phyloP scores from a whole-genome alignment of 192 early-diverging fungal genomes.

The Coemansia sp. region DNA sequence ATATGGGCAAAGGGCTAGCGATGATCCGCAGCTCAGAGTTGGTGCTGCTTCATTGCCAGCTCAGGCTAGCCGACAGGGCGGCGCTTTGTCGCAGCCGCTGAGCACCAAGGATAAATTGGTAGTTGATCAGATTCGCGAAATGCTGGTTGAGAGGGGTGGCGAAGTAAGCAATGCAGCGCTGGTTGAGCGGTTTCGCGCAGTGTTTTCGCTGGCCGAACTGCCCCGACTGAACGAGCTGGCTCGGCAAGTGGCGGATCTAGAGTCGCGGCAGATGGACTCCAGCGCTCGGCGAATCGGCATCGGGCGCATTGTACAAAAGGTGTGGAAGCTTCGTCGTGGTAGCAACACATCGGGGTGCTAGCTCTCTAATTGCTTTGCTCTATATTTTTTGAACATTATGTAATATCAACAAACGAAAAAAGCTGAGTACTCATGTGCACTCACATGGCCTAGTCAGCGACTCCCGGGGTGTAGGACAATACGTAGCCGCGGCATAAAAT shows the following conservation, averaged over 20 bases:
- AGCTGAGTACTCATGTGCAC: not conserved
- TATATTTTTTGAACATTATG: not conserved
- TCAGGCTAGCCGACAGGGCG: not conserved
- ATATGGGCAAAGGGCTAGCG: not conserved
- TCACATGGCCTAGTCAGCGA: not conserved
- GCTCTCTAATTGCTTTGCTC: not conserved
- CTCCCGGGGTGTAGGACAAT: not conserved
- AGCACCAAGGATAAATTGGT: constrained; percentile 12
- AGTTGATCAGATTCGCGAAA: constrained; percentile 14
- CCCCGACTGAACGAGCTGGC: constrained; percentile 32
- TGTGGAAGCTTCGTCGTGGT: constrained; percentile 33
- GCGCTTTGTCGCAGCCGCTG: not conserved
- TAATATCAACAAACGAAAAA: no score
- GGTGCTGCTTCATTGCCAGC: no score
- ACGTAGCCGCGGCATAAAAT: not conserved
- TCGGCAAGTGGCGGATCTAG: constrained; percentile 26
- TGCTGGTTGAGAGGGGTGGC: constrained; percentile 27
- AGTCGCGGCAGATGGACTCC: constrained; percentile 12
- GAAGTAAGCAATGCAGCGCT: constrained; percentile 26
- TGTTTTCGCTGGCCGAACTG: constrained; percentile 16
- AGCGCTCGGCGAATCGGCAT: constrained; percentile 26
- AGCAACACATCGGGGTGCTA: not conserved
- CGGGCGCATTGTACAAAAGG: constrained; percentile 48
- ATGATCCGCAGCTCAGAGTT: not conserved
- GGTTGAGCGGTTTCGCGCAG: constrained; percentile 20